Base-by-base conservation (phyloP, 257 asterid genomes). In the Mentha longifolia region DNA sequence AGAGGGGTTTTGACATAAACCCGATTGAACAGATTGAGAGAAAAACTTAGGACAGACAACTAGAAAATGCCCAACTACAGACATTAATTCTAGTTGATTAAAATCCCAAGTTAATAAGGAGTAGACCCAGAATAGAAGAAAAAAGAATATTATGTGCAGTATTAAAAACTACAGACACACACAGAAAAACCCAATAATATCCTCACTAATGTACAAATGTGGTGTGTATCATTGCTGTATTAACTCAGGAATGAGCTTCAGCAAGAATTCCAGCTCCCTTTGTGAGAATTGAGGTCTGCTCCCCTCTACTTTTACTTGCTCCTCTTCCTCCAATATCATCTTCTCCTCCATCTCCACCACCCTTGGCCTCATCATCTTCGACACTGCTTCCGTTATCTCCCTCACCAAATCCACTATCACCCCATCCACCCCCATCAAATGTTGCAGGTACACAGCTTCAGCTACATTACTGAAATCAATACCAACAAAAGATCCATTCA, bases 401-500 rank as follows among this genome's bases (percentile, higher is more conserved):
- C 78, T 47, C 9, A 95, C 96, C 49, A 89, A 71, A 80, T 95
- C 99, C 2, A 92, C 98, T 3, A 95, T 95, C 76, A 89, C 98
- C 14, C 98, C 99, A 2, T 95, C 98, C 1, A 95, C 70, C 3
- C 99, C 97, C 99, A 95, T 89, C 76, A 95, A 61, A 46, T 95
- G 88, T 74, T 95, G 99, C 81, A 95, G 67, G 57, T 92, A 87
- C 64, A 95, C 98, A 0, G 97, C 99, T 67, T 92, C 99, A 13
- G 87, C 51, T 65, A 89, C 98, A 43, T 95, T 92, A 45, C 96
- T 91, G 84, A 20, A 16, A 28, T n/a, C n/a, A n/a, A n/a, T n/a
- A 0, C 15, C 7, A 14, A 13, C 5, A 6, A 20, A 49, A n/a
- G n/a, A n/a, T n/a, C n/a, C n/a, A n/a, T n/a, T n/a, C 3, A 7